Evolutionary conservation across 495 filamentous ascomycete species (phyloP), one percentile per base, ranked within the genome.

Genomic region (Aspergillus coremiiformis): DNA sequence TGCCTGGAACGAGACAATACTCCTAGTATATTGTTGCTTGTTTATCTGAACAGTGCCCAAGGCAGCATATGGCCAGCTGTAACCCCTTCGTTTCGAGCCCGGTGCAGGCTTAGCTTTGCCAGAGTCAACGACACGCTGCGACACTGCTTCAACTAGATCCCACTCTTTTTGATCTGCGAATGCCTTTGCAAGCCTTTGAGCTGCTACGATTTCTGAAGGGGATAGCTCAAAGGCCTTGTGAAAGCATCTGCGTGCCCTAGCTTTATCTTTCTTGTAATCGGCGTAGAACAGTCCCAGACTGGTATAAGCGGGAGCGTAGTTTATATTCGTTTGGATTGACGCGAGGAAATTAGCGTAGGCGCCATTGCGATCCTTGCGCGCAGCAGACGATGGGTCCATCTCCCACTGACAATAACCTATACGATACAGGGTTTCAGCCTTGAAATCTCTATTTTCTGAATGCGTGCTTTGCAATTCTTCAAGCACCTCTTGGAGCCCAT

Each of bases 211-310:
- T 63, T 99, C 94, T 0, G 87, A 81, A 0, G 90, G 66, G 0
- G 94, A 99, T 9, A 97, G 73, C 64, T 99, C 93, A 44, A 99
- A 92, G 0, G 93, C 93, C 64, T 96, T 96, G 59, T 96, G 89
- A 60, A 97, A 99, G 65, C 93, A 97, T 58, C 84, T 84, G 11
- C 87, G 80, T 19, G 90, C 89, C 58, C 93, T 76, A 55, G 81
- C 83, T 65, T 83, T 88, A 69, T 97, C 92, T 54, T 82, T 87
- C 51, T 81, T 84, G 57, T 96, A 95, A 55, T 96, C 94, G 10
- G 84, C 84, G 62, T 95, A 99, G 69, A 84, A 99, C n/a, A 92
- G 72, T n/a, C 93, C 93, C 9, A 99, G 80, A 49, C 82, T 91
- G 0, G 90, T 95, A 69, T 96, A 99, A 0, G 93, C 84, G 4